Conservation (phyloP, 2,329 filamentous ascomycete genomes). For the Xylariaceae sp. region DNA sequence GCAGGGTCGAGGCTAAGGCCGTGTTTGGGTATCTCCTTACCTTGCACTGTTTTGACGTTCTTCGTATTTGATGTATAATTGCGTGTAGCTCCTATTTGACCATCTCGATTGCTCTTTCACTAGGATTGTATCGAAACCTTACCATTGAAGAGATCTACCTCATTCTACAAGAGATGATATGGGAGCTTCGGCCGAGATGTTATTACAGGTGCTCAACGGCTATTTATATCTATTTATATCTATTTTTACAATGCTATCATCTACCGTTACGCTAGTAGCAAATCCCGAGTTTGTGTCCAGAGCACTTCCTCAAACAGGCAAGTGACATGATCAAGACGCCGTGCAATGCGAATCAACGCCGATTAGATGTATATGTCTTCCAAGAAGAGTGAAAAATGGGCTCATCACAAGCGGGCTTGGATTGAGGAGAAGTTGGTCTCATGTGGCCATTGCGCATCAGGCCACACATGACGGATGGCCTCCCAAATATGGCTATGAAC, state of each 20-base stretch:
- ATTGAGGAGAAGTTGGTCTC: slow-evolving; percentile 68
- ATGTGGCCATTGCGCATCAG: slow-evolving; percentile 83
- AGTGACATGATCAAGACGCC: slow-evolving; percentile 16
- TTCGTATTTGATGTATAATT: too few relatives aligned
- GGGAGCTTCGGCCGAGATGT: background rate
- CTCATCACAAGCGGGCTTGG: slow-evolving; percentile 75
- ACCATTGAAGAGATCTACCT: background rate
- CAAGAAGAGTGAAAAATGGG: background rate
- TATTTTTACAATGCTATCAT: slow-evolving; percentile 6
- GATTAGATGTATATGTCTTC: slow-evolving; percentile 9
- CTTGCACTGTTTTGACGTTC: too few relatives aligned
- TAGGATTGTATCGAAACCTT: too few relatives aligned
- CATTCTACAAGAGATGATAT: background rate
- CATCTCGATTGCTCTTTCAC: too few relatives aligned
- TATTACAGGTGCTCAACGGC: background rate
- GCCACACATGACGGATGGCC: slow-evolving; percentile 89
- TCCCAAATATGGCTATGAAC: slow-evolving; percentile 84
- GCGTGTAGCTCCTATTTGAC: too few relatives aligned
- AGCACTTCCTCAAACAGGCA: background rate
- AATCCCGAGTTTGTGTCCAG: background rate
- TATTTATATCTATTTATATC: background rate
- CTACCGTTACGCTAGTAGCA: background rate
- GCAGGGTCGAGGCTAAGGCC: too few relatives aligned
- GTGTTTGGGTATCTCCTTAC: too few relatives aligned
- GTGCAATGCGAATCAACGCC: slow-evolving; percentile 27